A percentile compares a stretch with the other conserved stretches of the same genome.
Conservation (phyloP, 495 filamentous ascomycete genomes). For the Glutinoglossum americanum region DNA sequence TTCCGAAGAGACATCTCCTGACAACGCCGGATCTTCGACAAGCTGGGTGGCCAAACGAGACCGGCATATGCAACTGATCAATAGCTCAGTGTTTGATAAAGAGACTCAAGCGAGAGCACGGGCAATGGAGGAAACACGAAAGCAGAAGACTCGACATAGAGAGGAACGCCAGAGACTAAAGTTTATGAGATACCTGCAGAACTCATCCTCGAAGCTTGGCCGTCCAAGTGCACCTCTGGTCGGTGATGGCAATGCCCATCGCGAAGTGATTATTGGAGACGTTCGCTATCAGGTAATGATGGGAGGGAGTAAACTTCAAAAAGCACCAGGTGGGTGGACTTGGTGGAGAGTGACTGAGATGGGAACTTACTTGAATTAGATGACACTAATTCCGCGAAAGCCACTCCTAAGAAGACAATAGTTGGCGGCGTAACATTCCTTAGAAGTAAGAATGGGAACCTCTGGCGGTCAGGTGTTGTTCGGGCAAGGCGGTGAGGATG, state of each 20-base stretch:
- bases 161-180: conserved; percentile 44
- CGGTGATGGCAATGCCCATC: conserved; percentile 13
- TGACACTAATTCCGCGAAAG: conserved; percentile 36
- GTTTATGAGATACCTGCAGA: conserved; percentile 24
- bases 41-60: conserved; percentile 62
- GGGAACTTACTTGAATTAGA: conserved; percentile 28
- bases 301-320: conserved; percentile 69
- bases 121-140: conserved; percentile 51
- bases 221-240: conserved; percentile 4
- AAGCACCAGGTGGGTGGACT: conserved; percentile 40
- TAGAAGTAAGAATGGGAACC: conserved; percentile 77
- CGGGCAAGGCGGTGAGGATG: not conserved
- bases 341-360: conserved; percentile 9
- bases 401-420: conserved; percentile 56
- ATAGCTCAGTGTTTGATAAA: conserved; percentile 60
- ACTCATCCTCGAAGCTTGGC: not conserved
- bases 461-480: conserved; percentile 54
- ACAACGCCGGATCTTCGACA: not conserved
- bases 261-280: conserved; percentile 55
- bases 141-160: conserved; percentile 33
- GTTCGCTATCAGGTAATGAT: conserved; percentile 53
- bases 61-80: conserved; percentile 78
- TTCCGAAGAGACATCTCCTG: not conserved
- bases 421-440: conserved; percentile 73
- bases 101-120: conserved; percentile 44